Base-by-base conservation (phyloP, 2,329 filamentous ascomycete species). In the Chaetomium sp. region DNA sequence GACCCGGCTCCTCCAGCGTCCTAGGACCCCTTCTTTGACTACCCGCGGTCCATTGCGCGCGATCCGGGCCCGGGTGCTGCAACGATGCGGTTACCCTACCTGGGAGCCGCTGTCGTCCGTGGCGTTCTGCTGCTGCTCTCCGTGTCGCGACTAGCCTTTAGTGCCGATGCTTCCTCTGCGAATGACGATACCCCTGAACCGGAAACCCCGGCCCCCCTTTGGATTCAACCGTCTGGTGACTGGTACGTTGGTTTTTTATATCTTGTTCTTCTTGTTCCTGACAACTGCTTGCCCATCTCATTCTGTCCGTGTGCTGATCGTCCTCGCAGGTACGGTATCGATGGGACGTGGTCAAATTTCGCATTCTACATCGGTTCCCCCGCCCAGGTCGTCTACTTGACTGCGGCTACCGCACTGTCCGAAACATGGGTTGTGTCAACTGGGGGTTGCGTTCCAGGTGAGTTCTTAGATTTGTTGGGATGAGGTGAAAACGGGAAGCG, bases 301-400 rank as follows among this genome's bases (percentile, higher is more conserved):
- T 42, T 12, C 37, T 57, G 40, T 50, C 19, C 38, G 32, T 48
- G 19, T 44, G 56, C 61, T 65, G 40, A 65, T 60, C 35, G 9
- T 33, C 19, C 34, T 49, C 33, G 36, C 53, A 84, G 81, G 81
- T 77, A 80, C 59, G 84, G 84, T 48, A 76, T 80, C 61, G 86
- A 89, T 66, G 86, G 86, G 8, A 78, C 78, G 59, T 91, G 88
- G 88, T 89, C 86, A 12, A 81, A 85, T 6, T 82, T 89, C 61
- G 76, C 74, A 10, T 74, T 91, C 57, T 79, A 73, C 63, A 75
- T 79, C 19, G 84, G 83, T 6, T 49, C 58, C 6, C 64, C 66
- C 11, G 54, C 61, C 2, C 66, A 68, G 56, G 70, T 72, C 54
- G 72, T 83, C 37, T 78, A 80, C 61, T 76, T 84, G 50, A 72